Conservation (phyloP, 495 filamentous ascomycete species). For the Hapsidospora chrysogenum region DNA sequence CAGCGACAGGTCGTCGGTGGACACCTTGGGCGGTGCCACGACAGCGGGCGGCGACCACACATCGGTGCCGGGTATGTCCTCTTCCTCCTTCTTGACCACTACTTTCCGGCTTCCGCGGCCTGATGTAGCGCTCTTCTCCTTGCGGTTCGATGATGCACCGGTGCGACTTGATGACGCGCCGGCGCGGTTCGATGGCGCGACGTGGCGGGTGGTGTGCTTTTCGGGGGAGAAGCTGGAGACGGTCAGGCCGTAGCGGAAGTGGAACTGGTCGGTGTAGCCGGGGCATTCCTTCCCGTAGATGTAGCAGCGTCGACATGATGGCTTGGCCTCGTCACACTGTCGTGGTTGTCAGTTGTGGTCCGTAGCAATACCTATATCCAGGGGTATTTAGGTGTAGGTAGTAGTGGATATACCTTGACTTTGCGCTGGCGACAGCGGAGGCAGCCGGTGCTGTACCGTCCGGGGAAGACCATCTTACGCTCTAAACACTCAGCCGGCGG, state of each 20-base stretch:
- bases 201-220: neutral
- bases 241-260: constrained; percentile 9
- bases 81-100: neutral
- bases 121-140: too few species aligned
- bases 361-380: neutral
- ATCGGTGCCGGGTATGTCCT: neutral
- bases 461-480: constrained; percentile 7
- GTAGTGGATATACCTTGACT: constrained; percentile 4
- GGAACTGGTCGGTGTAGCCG: constrained; percentile 12
- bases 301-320: constrained; percentile 9
- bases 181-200: neutral
- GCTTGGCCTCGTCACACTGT: constrained; percentile 9
- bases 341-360: neutral
- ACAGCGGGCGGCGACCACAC: neutral
- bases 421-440: constrained; percentile 6
- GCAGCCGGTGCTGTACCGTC: constrained; percentile 5
- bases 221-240: neutral
- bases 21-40: constrained; percentile 4
- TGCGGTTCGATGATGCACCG: neutral
- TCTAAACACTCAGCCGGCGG: too few species aligned
- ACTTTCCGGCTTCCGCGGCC: too few species aligned
- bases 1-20: constrained; percentile 9
- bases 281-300: constrained; percentile 11
- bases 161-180: neutral
- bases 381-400: neutral